phyloP scores from a whole-genome alignment of 225 moss, liverwort and hornwort species.

The Marchantia polymorpha region DNA sequence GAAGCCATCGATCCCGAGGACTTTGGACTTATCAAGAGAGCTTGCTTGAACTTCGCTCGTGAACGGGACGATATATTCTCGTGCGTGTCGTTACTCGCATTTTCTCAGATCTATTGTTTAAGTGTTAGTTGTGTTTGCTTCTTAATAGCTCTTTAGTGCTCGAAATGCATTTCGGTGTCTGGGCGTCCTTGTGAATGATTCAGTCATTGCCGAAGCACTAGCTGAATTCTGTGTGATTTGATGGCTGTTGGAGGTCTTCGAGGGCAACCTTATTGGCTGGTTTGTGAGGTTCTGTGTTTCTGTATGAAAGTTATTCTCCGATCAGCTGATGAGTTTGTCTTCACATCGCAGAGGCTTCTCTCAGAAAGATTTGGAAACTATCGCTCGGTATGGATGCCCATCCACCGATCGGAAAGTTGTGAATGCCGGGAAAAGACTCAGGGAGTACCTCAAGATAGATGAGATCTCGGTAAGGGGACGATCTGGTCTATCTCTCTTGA shows the following conservation, averaged over 20 bases:
- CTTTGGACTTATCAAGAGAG: slow-evolving; percentile 63
- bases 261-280: neutral
- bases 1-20: slow-evolving; percentile 26
- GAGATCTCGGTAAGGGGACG: slow-evolving; percentile 62
- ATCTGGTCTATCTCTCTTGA: too few relatives aligned
- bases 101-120: neutral
- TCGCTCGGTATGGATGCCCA: slow-evolving; percentile 90
- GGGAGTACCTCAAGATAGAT: slow-evolving; percentile 70
- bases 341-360: slow-evolving; percentile 52
- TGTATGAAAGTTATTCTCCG: neutral
- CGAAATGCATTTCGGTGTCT: neutral
- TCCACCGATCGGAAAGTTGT: slow-evolving; percentile 89
- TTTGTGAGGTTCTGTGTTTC: neutral
- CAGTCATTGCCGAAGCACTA: neutral
- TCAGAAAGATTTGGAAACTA: slow-evolving; percentile 47
- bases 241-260: neutral
- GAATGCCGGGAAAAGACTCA: slow-evolving; percentile 89
- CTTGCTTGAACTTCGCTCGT: slow-evolving; percentile 75
- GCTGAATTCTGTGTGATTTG: neutral
- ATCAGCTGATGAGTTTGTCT: neutral
- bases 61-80: slow-evolving; percentile 75
- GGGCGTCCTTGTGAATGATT: neutral
- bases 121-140: neutral
- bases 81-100: slow-evolving; percentile 29
- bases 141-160: neutral